Conservation (phyloP, 192 early-diverging fungal genomes). For the Entomortierella beljakovae region DNA sequence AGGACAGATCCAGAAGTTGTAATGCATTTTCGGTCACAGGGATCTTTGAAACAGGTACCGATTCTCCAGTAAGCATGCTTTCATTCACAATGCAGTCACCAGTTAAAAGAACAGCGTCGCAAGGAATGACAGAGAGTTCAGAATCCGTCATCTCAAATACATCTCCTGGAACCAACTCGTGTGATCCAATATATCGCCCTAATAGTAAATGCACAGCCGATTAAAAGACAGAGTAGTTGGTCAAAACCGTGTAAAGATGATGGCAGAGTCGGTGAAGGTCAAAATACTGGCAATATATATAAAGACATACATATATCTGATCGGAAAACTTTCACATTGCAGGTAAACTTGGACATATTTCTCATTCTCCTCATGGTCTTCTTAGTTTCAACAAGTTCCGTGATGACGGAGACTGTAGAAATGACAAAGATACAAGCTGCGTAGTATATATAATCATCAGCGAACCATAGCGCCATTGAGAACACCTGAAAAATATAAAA, state of each 20-base stretch:
- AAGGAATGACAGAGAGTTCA: constrained; percentile 78
- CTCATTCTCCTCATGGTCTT: constrained; percentile 77
- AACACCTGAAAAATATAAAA: constrained; percentile 88
- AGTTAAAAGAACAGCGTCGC: constrained; percentile 91
- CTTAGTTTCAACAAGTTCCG: constrained; percentile 85
- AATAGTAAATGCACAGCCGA: background rate
- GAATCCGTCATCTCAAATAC: constrained; percentile 84
- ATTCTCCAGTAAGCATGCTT: constrained; percentile 98
- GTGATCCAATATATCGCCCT: constrained; percentile 62
- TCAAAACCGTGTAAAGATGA: constrained; percentile 32
- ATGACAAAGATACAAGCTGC: constrained; percentile 93
- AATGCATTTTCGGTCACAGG: constrained; percentile 78
- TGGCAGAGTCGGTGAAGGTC: background rate
- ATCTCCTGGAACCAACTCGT: constrained; percentile 95
- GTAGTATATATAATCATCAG: constrained; percentile 97
- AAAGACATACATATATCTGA: constrained; percentile 61
- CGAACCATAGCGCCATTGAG: constrained; percentile 82
- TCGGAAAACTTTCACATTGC: constrained; percentile 79
- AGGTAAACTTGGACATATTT: constrained; percentile 89
- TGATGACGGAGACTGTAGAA: constrained; percentile 79
- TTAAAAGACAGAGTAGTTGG: background rate
- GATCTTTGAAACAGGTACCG: constrained; percentile 91
- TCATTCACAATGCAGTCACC: constrained; percentile 99
- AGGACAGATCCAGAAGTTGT: constrained; percentile 72
- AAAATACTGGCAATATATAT: too few relatives aligned